Percentiles rank a stretch among this genome's conserved stretches.
These are phyloP conservation scores for Neofusicoccum sp. DNA, from an alignment of 2,329 filamentous ascomycete genomes.

Conservation along the genomic window DNA sequence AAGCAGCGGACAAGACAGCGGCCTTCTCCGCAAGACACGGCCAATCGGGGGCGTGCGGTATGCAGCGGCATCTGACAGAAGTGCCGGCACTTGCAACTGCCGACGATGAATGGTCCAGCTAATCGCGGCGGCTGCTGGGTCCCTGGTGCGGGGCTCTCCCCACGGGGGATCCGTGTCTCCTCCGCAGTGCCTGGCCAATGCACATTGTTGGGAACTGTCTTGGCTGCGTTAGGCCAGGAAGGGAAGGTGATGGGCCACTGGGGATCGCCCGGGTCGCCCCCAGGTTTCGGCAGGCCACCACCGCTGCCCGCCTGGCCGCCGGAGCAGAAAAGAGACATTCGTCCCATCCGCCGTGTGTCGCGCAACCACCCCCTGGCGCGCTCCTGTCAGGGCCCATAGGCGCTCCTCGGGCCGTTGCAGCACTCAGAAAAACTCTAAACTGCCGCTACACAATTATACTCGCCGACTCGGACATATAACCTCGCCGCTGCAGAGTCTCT, in stretches of 20 bases:
- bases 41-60: conserved; percentile 2
- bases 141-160: neutral
- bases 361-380: neutral
- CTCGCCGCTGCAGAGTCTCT: neutral
- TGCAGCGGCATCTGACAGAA: neutral
- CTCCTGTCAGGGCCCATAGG: neutral
- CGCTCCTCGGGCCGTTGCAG: neutral
- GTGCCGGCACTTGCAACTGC: conserved; percentile 2
- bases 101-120: neutral
- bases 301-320: neutral
- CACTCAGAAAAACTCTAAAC: neutral
- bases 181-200: too few relatives aligned
- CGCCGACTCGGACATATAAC: neutral
- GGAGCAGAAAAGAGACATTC: neutral
- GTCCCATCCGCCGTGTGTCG: neutral
- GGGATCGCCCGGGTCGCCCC: conserved; percentile 2
- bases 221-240: neutral
- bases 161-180: too few relatives aligned
- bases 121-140: neutral
- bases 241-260: neutral
- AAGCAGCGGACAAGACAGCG: too few relatives aligned
- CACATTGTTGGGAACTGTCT: too few relatives aligned
- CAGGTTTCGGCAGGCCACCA: conserved; percentile 2
- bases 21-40: too few relatives aligned
- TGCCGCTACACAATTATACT: neutral